Base-by-base conservation (phyloP, 2,329 filamentous ascomycete species). In the Lachnellula hyalina region DNA sequence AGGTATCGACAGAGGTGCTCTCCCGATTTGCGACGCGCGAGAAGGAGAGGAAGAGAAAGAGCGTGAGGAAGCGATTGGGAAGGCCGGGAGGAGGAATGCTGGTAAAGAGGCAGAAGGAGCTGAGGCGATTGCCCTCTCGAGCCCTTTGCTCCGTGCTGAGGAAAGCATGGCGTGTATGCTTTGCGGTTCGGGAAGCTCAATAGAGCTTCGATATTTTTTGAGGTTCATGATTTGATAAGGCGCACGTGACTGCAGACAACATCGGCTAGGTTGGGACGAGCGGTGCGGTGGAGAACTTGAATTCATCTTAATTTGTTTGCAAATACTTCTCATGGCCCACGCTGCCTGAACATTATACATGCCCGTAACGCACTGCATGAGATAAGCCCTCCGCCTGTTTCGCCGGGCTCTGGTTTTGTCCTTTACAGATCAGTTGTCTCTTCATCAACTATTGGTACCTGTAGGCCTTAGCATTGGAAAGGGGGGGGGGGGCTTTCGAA, bases 1-100 rank as follows among this genome's bases (percentile, higher is more conserved):
- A 0, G 93, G 93, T 34, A 96, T 79, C 52, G 89, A 85, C 51
- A 96, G 81, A 23, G 89, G 82, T 57, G 88, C 88, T 64, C 84
- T 81, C 65, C 94, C 94, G 59, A 99, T 87, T 78, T 96, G 94
- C 45, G 93, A 96, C 55, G 78, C 74, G 63, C 79, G 78, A 68
- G 74, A 73, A 51, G 83, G 70, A 44, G 89, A 87, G 42, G 84
- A 85, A 54, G 89, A 92, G 77, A 96, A 96, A 59, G 74, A 74
- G 67, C 80, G 77, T 47, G 68, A 59, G 49, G 73, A 60, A 61
- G 71, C 52, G 62, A 73, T 60, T 67, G 82, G 83, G 73, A 90
- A 85, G 47, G 86, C 84, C 12, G 89, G 88, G 14, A 89, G 75
- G 48, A 93, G 84, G 70, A 92, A 91, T 25, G 80, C 73, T 32